Evolutionary conservation across 495 filamentous ascomycete species (phyloP), one percentile per base, ranked within the genome.

Genomic region (Lophium mytilinum): DNA sequence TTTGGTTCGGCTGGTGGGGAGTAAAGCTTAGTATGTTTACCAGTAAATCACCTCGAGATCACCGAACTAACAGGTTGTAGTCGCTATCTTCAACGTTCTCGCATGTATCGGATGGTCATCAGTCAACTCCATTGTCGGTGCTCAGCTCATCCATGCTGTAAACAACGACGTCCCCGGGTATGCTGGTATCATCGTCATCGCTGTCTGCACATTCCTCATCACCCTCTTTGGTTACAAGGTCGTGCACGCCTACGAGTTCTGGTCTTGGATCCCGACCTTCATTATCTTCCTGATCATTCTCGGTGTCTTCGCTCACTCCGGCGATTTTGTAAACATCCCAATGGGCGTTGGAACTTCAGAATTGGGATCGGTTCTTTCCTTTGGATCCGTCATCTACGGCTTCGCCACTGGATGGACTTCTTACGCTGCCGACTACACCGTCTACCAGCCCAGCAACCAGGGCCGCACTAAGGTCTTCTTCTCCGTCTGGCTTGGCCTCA

Each of bases 321-420:
- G 86, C n/a, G 75, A 80, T 18, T 91, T 90, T 72, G 55, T 74
- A 57, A 86, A 82, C 65, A 66, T 89, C 18, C 80, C 86, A 21
- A 87, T 87, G 77, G 64, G 63, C 10, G 74, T 73, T 4, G 88
- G 87, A 4, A 75, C 66, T 3, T 72, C 76, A 1, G 85, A 90
- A 65, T 69, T 84, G 14, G 86, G 85, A 18, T 64, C 72, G 30
- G 77, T 87, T 34, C 77, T 94, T 18, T 86, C 82, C 42, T 91
- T 89, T 60, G 85, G 84, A 3, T 81, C 86, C 1, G 82, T 82
- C 9, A 78, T 64, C 37, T 64, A 64, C 42, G 61, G 88, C 12
- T 92, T 90, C 61, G 86, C 83, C 0, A 88, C 86, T 0, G 88
- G 87, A 14, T 93, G 88, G 88, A 85, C 84, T 9, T 82, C 80